Evolutionary conservation across 345 rosid genomes (phyloP).

Genomic region (Excoecaria cochinchinensis): DNA sequence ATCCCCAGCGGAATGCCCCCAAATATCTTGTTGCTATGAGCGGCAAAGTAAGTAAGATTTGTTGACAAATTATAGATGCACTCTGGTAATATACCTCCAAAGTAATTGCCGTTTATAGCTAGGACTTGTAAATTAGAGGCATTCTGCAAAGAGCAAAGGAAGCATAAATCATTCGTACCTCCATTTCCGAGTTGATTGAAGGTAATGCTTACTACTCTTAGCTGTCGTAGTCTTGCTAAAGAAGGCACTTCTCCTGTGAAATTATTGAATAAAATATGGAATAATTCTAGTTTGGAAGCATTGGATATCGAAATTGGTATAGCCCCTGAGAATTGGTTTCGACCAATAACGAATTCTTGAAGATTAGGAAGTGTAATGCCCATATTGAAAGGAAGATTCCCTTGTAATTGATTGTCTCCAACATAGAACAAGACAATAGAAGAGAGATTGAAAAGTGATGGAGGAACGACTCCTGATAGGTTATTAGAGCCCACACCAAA

Average conservation of each 20-base stretch:
- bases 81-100: neutral
- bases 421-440: neutral
- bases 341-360: neutral
- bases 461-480: neutral
- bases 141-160: neutral
- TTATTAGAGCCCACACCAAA: neutral
- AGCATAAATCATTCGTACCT: neutral
- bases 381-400: neutral
- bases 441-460: neutral
- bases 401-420: neutral
- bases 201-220: neutral
- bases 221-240: neutral
- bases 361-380: neutral
- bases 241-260: neutral
- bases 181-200: neutral
- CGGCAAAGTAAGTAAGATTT: neutral
- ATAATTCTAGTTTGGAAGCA: neutral
- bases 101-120: neutral
- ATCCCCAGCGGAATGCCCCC: neutral
- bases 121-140: neutral
- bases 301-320: slow-evolving; percentile 6
- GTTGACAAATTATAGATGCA: neutral
- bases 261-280: neutral
- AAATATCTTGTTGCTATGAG: neutral
- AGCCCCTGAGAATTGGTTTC: neutral